Percentiles rank a stretch among this genome's conserved stretches.
phyloP scores from a whole-genome alignment of 2,329 filamentous ascomycete genomes.

The Tolypocladium tropicale region DNA sequence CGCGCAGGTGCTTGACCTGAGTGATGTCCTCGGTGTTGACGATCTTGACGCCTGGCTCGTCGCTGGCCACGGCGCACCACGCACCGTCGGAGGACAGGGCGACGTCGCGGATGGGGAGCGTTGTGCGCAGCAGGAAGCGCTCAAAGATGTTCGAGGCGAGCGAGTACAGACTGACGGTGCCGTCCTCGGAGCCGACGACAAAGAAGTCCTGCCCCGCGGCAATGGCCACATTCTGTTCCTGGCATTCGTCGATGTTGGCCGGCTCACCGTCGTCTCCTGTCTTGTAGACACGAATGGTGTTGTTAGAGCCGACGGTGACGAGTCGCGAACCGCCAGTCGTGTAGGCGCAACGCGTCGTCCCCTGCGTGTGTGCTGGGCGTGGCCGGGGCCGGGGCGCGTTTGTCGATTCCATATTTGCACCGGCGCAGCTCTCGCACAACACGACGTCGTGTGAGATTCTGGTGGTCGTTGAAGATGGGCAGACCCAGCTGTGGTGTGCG shows the following conservation, averaged over 20 bases:
- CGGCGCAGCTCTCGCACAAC: neutral
- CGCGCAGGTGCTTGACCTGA: conserved; percentile 65
- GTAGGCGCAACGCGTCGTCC: conserved; percentile 79
- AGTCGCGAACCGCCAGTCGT: conserved; percentile 80
- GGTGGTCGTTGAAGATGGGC: neutral
- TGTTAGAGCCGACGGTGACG: conserved; percentile 87
- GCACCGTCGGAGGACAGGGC: conserved; percentile 69
- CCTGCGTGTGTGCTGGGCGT: conserved; percentile 69
- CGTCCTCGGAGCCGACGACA: conserved; percentile 84
- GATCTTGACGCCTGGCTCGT: conserved; percentile 84
- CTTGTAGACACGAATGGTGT: conserved; percentile 84
- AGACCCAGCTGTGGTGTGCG: neutral
- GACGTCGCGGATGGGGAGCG: conserved; percentile 80
- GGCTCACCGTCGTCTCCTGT: conserved; percentile 90
- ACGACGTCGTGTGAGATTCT: neutral
- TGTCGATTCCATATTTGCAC: conserved; percentile 18
- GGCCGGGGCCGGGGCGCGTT: conserved; percentile 40
- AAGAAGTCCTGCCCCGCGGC: conserved; percentile 72
- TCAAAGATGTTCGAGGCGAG: conserved; percentile 65
- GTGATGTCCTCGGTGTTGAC: conserved; percentile 73
- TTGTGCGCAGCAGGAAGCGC: conserved; percentile 69
- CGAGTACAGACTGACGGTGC: conserved; percentile 91
- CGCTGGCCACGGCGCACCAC: conserved; percentile 94
- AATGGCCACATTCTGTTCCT: conserved; percentile 75
- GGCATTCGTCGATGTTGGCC: conserved; percentile 80